Conservation (phyloP, 2,329 filamentous ascomycete species). For the Stemphylium beticola region DNA sequence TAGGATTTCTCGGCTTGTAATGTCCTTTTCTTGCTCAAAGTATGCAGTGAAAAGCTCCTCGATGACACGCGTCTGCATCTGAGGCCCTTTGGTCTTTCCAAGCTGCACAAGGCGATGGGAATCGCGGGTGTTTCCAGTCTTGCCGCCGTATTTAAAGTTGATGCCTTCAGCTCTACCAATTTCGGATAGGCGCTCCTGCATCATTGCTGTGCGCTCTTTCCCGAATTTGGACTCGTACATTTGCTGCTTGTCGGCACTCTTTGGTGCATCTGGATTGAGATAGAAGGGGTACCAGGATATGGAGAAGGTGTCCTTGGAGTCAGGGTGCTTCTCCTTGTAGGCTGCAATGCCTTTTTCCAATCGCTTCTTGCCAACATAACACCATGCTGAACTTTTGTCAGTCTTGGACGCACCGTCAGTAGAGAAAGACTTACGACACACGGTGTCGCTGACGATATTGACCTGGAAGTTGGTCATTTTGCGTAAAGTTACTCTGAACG, state of each 20-base stretch:
- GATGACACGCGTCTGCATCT: conserved; percentile 55
- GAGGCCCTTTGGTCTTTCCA: conserved; percentile 60
- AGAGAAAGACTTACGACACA: conserved; percentile 69
- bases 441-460: conserved; percentile 76
- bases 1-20: conserved; percentile 51
- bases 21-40: conserved; percentile 58
- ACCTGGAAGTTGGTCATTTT: conserved; percentile 69
- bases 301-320: conserved; percentile 70
- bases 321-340: conserved; percentile 68
- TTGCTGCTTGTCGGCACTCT: conserved; percentile 60
- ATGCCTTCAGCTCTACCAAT: conserved; percentile 72
- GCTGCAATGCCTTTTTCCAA: conserved; percentile 73
- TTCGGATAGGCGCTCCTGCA: conserved; percentile 63
- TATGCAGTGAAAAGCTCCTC: conserved; percentile 52
- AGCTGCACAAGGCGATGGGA: conserved; percentile 76
- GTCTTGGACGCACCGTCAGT: not conserved
- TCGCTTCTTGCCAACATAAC: conserved; percentile 80
- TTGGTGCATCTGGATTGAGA: conserved; percentile 70
- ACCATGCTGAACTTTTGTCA: conserved; percentile 42
- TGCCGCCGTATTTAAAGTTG: conserved; percentile 73
- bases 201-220: conserved; percentile 63
- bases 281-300: conserved; percentile 82
- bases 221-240: conserved; percentile 70
- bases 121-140: conserved; percentile 77
- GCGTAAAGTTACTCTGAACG: conserved; percentile 39